Percentiles rank a stretch among this genome's conserved stretches.
Conservation (phyloP, 148 eudicot species). For the Tetragonia tetragonoides region DNA sequence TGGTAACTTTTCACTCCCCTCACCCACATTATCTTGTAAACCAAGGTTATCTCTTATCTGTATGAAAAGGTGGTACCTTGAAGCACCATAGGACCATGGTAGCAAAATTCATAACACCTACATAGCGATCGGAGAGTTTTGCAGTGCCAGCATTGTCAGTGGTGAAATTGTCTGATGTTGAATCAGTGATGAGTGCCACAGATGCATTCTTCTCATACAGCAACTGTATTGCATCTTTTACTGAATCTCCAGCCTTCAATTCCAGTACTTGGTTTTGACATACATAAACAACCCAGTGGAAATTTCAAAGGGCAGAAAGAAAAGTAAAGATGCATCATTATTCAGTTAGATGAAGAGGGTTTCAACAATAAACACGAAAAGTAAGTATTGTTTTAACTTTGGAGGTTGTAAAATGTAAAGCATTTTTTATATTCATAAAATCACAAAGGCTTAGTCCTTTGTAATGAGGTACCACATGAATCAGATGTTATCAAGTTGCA, state of each 20-base stretch:
- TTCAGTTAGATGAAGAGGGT: neutral
- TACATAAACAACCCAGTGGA: neutral
- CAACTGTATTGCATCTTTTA: constrained; percentile 29
- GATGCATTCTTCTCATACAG: constrained; percentile 36
- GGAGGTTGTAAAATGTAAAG: no score
- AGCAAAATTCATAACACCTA: constrained; percentile 37
- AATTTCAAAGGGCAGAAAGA: neutral
- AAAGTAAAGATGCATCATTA: neutral
- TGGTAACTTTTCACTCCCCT: neutral
- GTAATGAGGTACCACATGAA: no score
- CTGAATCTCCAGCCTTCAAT: constrained; percentile 28
- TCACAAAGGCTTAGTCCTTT: no score
- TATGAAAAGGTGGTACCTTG: constrained; percentile 31
- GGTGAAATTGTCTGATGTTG: constrained; percentile 7
- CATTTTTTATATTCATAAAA: no score
- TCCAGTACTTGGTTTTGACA: constrained; percentile 27
- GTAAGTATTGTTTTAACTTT: no score
- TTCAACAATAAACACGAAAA: neutral
- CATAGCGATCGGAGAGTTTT: constrained; percentile 26
- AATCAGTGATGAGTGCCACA: constrained; percentile 36
- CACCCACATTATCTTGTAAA: neutral
- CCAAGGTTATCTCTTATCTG: neutral
- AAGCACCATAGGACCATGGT: constrained; percentile 50
- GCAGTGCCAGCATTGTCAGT: constrained; percentile 1
- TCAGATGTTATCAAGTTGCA: no score